Percentiles rank a stretch among this genome's conserved stretches.
Conservation (phyloP, 805 yeast genomes). For the Sugiyamaella chiloensis region DNA sequence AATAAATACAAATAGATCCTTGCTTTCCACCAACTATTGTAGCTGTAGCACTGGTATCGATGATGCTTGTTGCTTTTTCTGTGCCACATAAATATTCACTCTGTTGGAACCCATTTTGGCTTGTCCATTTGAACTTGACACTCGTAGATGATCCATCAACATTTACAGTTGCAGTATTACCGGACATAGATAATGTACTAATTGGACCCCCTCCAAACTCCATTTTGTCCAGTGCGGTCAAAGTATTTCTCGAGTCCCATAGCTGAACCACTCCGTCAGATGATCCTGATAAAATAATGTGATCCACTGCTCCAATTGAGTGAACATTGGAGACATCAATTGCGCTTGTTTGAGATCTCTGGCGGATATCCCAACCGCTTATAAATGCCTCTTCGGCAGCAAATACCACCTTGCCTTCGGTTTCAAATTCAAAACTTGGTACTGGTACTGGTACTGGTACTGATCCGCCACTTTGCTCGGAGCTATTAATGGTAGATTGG, state of each 20-base stretch:
- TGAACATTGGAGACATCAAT: not conserved
- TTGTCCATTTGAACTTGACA: not conserved
- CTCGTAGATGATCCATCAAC: not conserved
- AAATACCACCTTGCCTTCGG: slow-evolving; percentile 36
- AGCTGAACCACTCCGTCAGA: slow-evolving; percentile 5
- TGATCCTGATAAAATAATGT: slow-evolving; percentile 9
- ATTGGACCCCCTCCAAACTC: slow-evolving; percentile 1
- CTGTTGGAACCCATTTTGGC: no score
- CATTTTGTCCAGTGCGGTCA: not conserved
- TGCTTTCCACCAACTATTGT: slow-evolving; percentile 2
- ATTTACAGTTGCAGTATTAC: not conserved
- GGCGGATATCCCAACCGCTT: slow-evolving; percentile 12
- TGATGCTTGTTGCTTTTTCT: not conserved
- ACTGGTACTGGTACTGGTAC: not conserved
- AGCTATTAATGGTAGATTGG: slow-evolving; percentile 1
- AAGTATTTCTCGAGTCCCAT: slow-evolving; percentile 11
- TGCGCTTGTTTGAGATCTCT: not conserved
- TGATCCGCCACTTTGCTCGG: not conserved
- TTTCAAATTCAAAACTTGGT: slow-evolving; percentile 44
- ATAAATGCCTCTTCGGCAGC: slow-evolving; percentile 39
- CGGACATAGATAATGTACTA: not conserved
- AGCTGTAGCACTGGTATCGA: not conserved
- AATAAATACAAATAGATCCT: not conserved
- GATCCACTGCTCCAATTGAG: slow-evolving; percentile 4
- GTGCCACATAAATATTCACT: not conserved